phyloP scores from a whole-genome alignment of 305 asterid species.

The Solanum hybrid region DNA sequence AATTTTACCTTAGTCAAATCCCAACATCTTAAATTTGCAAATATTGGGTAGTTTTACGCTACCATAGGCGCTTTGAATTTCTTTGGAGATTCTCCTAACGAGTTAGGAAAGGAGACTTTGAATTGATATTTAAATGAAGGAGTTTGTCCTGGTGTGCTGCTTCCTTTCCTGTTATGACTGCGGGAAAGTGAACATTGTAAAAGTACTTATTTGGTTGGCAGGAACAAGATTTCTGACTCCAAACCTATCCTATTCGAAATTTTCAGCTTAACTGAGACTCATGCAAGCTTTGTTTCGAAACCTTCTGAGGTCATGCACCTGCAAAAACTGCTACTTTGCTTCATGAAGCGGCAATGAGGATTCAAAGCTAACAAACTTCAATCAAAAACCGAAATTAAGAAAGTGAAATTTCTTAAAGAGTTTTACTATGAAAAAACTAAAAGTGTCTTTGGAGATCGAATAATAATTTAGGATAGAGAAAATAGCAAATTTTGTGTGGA shows the following conservation, averaged over 20 bases:
- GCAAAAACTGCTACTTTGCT: not conserved
- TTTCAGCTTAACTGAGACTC: not conserved
- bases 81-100: not conserved
- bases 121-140: not conserved
- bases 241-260: not conserved
- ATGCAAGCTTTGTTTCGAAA: not conserved
- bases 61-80: not conserved
- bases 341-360: not conserved
- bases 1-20: not conserved
- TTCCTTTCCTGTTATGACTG: not conserved
- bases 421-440: not conserved
- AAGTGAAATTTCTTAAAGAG: not conserved
- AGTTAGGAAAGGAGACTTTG: not conserved
- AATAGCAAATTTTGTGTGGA: not conserved
- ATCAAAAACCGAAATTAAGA: not conserved
- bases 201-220: not conserved
- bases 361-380: not conserved
- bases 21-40: not conserved
- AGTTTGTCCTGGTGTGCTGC: not conserved
- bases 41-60: not conserved
- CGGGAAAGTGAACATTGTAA: not conserved
- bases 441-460: not conserved
- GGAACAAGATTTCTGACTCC: not conserved
- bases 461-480: not conserved
- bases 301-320: not conserved